Conservation (phyloP, 1,139 yeast species). For the Zygosaccharomyces pseudobailii region DNA sequence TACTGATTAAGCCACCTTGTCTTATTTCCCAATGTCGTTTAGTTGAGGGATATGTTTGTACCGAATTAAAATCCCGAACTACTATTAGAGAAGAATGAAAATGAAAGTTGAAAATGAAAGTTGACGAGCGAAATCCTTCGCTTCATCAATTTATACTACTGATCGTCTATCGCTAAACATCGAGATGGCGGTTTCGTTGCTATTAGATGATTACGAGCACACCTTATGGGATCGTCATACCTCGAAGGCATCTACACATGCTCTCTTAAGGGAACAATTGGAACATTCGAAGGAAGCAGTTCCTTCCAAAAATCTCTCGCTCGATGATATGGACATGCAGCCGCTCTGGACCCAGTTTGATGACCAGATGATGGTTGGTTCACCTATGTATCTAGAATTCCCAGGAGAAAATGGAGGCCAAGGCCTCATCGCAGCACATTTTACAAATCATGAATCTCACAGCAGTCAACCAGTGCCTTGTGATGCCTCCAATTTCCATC, state of each 20-base stretch:
- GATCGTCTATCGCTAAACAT: background rate
- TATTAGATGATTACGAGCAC: conserved; percentile 15
- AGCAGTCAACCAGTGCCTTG: conserved; percentile 11
- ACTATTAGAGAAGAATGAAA: background rate
- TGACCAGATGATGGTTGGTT: conserved; percentile 26
- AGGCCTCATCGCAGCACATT: conserved; percentile 8
- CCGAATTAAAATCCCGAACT: background rate
- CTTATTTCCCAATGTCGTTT: background rate
- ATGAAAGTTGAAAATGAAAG: background rate
- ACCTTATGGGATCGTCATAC: conserved; percentile 4
- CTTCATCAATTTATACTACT: background rate
- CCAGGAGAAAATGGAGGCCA: conserved; percentile 14
- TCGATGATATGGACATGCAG: conserved; percentile 31
- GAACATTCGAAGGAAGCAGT: conserved; percentile 5
- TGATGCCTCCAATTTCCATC: conserved; percentile 13
- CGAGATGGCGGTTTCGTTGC: conserved; percentile 7
- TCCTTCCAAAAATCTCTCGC: conserved; percentile 13
- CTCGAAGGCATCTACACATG: background rate
- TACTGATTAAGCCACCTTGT: background rate
- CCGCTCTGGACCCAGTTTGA: conserved; percentile 26
- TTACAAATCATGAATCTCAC: conserved; percentile 6
- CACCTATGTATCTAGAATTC: conserved; percentile 29
- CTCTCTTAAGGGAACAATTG: background rate
- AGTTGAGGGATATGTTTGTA: conserved; percentile 1
- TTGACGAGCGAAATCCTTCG: background rate